A percentile compares a stretch with the other conserved stretches of the same genome.
These are phyloP conservation scores for Physaria fendleri DNA, from an alignment of 345 rosid species.

Conservation along the genomic window DNA sequence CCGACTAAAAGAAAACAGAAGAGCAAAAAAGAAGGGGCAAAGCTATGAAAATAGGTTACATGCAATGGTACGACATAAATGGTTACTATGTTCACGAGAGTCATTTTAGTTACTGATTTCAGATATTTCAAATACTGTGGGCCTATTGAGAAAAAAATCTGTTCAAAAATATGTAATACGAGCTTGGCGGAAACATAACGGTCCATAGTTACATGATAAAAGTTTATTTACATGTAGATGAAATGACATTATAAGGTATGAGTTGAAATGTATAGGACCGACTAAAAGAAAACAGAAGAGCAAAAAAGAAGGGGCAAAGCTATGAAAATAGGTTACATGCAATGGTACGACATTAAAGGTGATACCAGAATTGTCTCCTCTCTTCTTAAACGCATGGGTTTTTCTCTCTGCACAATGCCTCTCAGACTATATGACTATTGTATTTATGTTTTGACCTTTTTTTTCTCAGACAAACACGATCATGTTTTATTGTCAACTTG, in stretches of 20 bases:
- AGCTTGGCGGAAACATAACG: neutral
- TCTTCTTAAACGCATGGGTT: constrained; percentile 26
- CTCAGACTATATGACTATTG: neutral
- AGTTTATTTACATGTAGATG: constrained; percentile 1
- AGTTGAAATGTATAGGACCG: neutral
- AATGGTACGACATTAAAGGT: constrained; percentile 29
- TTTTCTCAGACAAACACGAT: constrained; percentile 6
- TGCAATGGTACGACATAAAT: constrained; percentile 30
- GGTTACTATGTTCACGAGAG: neutral
- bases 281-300: neutral
- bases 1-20: neutral
- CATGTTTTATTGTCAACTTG: constrained; percentile 1
- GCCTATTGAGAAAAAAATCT: neutral
- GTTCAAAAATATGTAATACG: neutral
- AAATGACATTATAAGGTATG: neutral
- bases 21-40: constrained; percentile 21
- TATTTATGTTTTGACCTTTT: neutral
- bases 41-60: constrained; percentile 24
- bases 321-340: constrained; percentile 28
- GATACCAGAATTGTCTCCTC: constrained; percentile 29
- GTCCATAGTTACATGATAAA: neutral
- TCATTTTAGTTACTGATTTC: neutral
- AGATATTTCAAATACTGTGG: neutral
- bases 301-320: constrained; percentile 23
- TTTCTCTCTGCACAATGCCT: constrained; percentile 11